Base-by-base conservation (phyloP, 2,329 filamentous ascomycete genomes). In the Exophiala aquamarina region DNA sequence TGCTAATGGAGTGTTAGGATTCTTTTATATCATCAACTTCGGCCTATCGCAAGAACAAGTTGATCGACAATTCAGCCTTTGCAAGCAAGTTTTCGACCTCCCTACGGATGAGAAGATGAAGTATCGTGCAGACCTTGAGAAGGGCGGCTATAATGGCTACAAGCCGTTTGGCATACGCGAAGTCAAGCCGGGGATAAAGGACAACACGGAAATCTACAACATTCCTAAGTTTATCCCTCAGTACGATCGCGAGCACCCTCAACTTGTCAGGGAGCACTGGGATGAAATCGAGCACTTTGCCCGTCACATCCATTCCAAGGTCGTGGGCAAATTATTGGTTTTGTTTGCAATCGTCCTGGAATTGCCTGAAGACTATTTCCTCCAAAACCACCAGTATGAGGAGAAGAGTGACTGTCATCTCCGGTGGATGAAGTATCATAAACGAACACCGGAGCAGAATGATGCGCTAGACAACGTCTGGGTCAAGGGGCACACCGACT, bases 11-110 rank as follows among this genome's bases (percentile, higher is more conserved):
- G 31, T 15, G 6, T 45, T 70, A 49, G 77, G 79, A 0, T 79
- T 83, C 67, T 84, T 83, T 66, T 83, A 83, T 55, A 73, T 83
- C 23, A 76, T 72, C 53, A 81, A 83, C 63, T 81, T 77, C 50
- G 79, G 79, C 17, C 66, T 84, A 2, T 68, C 65, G 0, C 76
- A 82, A 59, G 76, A 78, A 26, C 66, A 81, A 61, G 71, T 84
- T 3, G 75, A 83, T 56, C 65, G 69, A 0, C 81, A 84, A 56
- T 84, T 82, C 56, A 76, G 79, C 10, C 73, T 84, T 3, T 79
- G 73, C 3, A 76, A 77, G 49, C 66, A 74, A 23, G 70, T 83
- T 52, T 82, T 82, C 60, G 60, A 74, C 6, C 66, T 84, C 1
- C 68, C 79, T 6, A 26, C 23, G 6, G 23, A 26, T 6, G 23